These are phyloP conservation scores for Chaetomium strumarium DNA, from an alignment of 2,329 filamentous ascomycete species.

Conservation along the genomic window DNA sequence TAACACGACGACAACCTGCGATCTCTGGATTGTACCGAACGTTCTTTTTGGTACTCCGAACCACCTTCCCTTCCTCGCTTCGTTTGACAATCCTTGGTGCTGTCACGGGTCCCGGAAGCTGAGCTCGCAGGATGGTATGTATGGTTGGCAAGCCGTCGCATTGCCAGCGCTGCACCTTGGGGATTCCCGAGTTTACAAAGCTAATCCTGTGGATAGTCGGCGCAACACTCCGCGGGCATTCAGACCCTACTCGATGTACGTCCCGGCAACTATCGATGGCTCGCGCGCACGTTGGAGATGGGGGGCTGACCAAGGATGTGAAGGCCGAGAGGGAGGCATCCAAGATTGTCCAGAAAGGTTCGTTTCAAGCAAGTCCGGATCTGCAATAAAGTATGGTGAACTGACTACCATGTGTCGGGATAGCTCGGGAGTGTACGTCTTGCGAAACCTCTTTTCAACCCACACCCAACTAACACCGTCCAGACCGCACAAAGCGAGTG, in stretches of 20 bases:
- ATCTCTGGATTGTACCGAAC: too few relatives aligned
- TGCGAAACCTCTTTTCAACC: neutral
- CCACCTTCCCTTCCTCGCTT: too few relatives aligned
- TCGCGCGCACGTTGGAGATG: neutral
- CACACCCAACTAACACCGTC: conserved; percentile 8
- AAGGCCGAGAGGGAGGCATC: conserved; percentile 97
- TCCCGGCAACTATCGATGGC: conserved; percentile 4
- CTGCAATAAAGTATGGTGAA: too few relatives aligned
- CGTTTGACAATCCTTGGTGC: neutral
- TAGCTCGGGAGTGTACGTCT: conserved; percentile 23
- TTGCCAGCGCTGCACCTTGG: neutral
- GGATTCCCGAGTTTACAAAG: neutral
- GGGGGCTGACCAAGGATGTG: conserved; percentile 15
- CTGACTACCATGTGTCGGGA: conserved; percentile 13
- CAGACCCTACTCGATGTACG: conserved; percentile 97
- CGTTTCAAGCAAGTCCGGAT: conserved; percentile 23
- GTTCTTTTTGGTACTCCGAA: too few relatives aligned
- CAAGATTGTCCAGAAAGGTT: conserved; percentile 98
- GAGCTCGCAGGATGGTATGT: conserved; percentile 8
- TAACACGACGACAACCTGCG: neutral
- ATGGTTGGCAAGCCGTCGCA: neutral
- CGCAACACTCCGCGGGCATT: conserved; percentile 97
- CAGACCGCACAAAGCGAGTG: conserved; percentile 92
- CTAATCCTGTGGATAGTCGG: conserved; percentile 57
- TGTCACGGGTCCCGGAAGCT: neutral